Percentiles rank a stretch among this genome's conserved stretches.
These are phyloP conservation scores for Didymella sp. DNA, from an alignment of 2,329 filamentous ascomycete species.

Conservation along the genomic window DNA sequence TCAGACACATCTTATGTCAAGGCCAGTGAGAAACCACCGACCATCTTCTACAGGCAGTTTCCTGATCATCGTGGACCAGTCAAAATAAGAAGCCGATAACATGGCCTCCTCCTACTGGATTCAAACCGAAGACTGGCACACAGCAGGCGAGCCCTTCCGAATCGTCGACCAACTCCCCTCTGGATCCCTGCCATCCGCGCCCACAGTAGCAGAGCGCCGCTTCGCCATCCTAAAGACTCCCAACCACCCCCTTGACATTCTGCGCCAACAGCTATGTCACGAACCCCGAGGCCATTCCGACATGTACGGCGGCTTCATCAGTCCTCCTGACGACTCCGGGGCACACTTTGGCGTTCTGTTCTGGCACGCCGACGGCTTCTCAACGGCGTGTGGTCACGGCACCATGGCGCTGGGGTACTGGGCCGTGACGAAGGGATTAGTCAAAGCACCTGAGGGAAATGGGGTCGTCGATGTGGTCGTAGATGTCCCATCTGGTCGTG, in stretches of 20 bases:
- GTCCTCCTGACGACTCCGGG: constrained; percentile 51
- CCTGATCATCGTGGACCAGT: too few species aligned
- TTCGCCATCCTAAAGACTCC: constrained; percentile 4
- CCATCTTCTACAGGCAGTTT: not conserved
- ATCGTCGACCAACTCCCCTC: constrained; percentile 11
- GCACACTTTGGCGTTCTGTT: constrained; percentile 60
- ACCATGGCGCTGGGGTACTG: constrained; percentile 57
- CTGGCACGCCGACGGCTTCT: constrained; percentile 57
- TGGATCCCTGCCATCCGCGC: constrained; percentile 1
- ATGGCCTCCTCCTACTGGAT: constrained; percentile 16
- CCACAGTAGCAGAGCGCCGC: constrained; percentile 16
- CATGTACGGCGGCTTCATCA: constrained; percentile 61
- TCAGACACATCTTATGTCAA: not conserved
- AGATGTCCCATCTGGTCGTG: constrained; percentile 21
- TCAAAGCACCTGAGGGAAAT: constrained; percentile 4
- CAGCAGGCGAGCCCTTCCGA: constrained; percentile 20
- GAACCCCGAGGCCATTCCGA: constrained; percentile 60
- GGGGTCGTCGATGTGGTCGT: constrained; percentile 15
- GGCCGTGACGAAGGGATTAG: constrained; percentile 9
- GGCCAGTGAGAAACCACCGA: not conserved
- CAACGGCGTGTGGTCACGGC: constrained; percentile 61
- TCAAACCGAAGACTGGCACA: constrained; percentile 21
- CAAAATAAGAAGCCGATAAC: not conserved
- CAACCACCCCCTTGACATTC: constrained; percentile 8
- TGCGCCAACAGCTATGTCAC: constrained; percentile 18